Evolutionary conservation across 148 eudicot species (phyloP).

Genomic region (Oxyria digyna): DNA sequence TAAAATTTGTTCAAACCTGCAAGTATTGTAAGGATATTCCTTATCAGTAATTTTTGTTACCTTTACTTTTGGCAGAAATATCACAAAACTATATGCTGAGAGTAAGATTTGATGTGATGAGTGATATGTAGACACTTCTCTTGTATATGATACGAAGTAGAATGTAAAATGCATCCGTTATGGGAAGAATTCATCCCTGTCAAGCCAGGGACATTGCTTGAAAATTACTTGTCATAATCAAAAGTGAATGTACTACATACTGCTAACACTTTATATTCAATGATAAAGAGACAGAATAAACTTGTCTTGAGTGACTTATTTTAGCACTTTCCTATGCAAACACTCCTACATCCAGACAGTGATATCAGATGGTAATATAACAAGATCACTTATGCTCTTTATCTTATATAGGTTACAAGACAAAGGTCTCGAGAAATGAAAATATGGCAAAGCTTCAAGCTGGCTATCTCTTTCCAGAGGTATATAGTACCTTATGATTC

Average conservation of each 20-base stretch:
- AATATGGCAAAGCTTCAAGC: slow-evolving; percentile 88
- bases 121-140: neutral
- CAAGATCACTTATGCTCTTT: slow-evolving; percentile 5
- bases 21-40: neutral
- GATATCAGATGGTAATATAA: neutral
- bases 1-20: neutral
- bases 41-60: neutral
- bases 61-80: neutral
- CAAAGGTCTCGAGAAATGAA: slow-evolving; percentile 71
- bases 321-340: neutral
- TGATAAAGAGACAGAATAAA: neutral
- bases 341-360: neutral
- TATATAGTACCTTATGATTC: slow-evolving; percentile 11
- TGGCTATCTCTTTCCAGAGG: slow-evolving; percentile 96
- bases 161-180: neutral
- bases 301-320: neutral
- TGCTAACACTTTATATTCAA: neutral
- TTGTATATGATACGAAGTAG: neutral
- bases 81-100: neutral
- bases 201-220: neutral
- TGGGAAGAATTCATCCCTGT: neutral
- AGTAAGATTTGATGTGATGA: neutral
- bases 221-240: neutral
- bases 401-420: slow-evolving; percentile 46
- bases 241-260: neutral